Evolutionary conservation across 805 yeast species (phyloP), one percentile per base, ranked within the genome.

Genomic region (Wickerhamiella vanderwaltii): DNA sequence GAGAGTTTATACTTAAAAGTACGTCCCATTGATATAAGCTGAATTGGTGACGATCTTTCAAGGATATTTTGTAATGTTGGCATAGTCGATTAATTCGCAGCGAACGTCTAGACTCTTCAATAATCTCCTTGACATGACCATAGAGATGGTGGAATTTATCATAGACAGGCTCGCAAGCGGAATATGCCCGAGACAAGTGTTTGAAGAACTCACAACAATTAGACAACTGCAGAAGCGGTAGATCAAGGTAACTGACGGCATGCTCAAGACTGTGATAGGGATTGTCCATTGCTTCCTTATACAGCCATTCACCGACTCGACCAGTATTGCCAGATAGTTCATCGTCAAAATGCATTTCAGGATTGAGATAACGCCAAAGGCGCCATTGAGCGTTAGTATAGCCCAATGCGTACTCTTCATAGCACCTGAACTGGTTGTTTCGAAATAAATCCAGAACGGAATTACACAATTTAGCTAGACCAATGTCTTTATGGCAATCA

Each of bases 291-390:
- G 43, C 35, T 26, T 39, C 35, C 9, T 31, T 35, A 16, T 33
- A 23, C 11, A 43, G 39, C 46, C 43, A 43, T 18, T 52, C 53
- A 9, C 52, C 54, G 17, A 51, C 22, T 11, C 46, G 46, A 5
- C 33, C 35, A 11, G 41, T 44, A 9, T 47, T 45, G 28, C 46
- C 45, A 16, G 35, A 35, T 22, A 29, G 16, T 19, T 44, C 45
- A 15, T 43, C 41, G 16, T 30, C 41, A 46, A 48, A 49, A n/a
- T 37, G 40, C 9, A 33, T 23, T 11, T 41, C 38, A 15, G 38
- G 40, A 29, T 30, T 47, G 26, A 25, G 30, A 23, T 12, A 44
- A 17, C 26, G 33, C 48, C 39, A 49, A 46, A 38, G 41, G 13
- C 18, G 33, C 45, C 30, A 38, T 24, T 17, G 52, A 2, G 43